Evolutionary conservation across 495 filamentous ascomycete genomes (phyloP), one percentile per base, ranked within the genome.

Genomic region (Cercophora samala): DNA sequence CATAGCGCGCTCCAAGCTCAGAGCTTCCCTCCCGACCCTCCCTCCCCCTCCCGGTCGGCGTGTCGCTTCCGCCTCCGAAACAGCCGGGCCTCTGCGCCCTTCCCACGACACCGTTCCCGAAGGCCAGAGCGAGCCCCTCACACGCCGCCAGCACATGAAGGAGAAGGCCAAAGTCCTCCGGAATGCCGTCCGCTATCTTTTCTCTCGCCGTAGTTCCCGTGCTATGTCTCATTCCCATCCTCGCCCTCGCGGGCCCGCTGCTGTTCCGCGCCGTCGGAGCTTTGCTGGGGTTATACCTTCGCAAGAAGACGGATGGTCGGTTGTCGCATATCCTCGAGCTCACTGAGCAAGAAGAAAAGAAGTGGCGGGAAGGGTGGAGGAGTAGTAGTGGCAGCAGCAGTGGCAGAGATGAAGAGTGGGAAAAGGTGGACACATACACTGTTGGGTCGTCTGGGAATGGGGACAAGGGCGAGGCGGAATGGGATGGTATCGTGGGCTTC

Each of bases 401-500:
- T 72, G 87, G 88, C 61, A 83, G 88, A 37, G 88, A 91, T 72
- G 88, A 88, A 61, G 88, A 88, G 23, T 93, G 90, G 91, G 88
- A 94, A 76, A 89, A 88, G 73, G 85, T 93, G 22, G 88, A 91
- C 62, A 79, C 80, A 56, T 80, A 85, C 68, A 77, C 78, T 25
- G 74, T 78, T 8, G 84, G 83, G 51, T 80, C 80, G 54, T 81
- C 83, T 5, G 76, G 78, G 37, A 87, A 87, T 68, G 83, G 85
- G 24, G 82, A 77, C 71, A 83, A 81, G 68, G 78, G 69, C n/a
- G 76, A 77, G 64, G 70, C 81, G 74, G 86, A 90, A 15, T 96
- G 90, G 90, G 81, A 89, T 68, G 93, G 93, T 4, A 80, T 97
- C 29, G 87, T 97, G 52, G 95, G 93, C 19, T 98, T 99, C 85